Conservation (phyloP, 2,329 filamentous ascomycete genomes). For the Dactylellina parvicollis region DNA sequence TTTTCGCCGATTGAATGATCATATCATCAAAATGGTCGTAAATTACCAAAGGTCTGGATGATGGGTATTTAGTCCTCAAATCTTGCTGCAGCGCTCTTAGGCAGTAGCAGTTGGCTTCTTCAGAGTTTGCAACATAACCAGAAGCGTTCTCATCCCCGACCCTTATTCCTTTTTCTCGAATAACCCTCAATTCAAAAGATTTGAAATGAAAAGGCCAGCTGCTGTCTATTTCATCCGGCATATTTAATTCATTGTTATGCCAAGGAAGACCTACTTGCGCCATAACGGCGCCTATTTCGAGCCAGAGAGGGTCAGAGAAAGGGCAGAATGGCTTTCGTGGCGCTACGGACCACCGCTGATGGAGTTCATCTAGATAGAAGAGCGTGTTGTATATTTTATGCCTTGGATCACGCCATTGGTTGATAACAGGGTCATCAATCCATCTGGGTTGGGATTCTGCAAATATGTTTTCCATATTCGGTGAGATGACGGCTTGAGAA, state of each 20-base stretch:
- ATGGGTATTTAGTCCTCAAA: conserved; percentile 2
- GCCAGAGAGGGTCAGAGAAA: conserved; percentile 26
- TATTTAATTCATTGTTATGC: conserved; percentile 30
- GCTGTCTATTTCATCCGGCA: conserved; percentile 35
- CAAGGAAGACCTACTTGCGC: conserved; percentile 26
- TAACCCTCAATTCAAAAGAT: conserved; percentile 4
- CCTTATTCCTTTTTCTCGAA: conserved; percentile 21
- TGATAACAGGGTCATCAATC: conserved; percentile 33
- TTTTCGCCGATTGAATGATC: conserved; percentile 1
- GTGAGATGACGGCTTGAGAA: too few relatives aligned
- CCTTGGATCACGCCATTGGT: conserved; percentile 11
- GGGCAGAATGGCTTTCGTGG: conserved; percentile 13
- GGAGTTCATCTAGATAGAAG: background rate
- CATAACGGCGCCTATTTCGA: conserved; percentile 8
- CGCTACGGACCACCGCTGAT: background rate
- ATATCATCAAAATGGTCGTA: conserved; percentile 29
- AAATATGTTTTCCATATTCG: conserved; percentile 2
- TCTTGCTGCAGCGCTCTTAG: conserved; percentile 39
- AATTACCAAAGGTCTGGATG: background rate
- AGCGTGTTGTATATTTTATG: conserved; percentile 25
- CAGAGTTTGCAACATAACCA: conserved; percentile 15
- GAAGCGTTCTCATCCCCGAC: conserved; percentile 18
- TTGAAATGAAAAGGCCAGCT: conserved; percentile 46
- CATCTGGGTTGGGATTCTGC: conserved; percentile 5
- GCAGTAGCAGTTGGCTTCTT: conserved; percentile 42